A percentile compares a stretch with the other conserved stretches of the same genome.
Evolutionary conservation across 257 asterid species (phyloP).

Genomic region (Solanum pinnatisectum): DNA sequence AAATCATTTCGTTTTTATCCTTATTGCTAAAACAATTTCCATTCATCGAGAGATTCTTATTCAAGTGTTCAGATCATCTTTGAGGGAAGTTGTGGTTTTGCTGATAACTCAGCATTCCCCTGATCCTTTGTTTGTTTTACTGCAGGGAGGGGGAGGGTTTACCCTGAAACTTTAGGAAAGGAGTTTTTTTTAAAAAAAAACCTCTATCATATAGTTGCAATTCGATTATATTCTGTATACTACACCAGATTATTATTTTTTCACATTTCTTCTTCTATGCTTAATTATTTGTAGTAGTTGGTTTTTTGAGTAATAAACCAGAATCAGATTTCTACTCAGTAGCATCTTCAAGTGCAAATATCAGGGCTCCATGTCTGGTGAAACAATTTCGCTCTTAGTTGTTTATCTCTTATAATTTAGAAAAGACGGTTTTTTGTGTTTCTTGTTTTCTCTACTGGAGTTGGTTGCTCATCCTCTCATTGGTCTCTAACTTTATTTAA

Average conservation of each 20-base stretch:
- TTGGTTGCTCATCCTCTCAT: background rate
- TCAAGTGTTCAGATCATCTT: background rate
- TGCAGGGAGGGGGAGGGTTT: background rate
- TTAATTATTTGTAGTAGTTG: background rate
- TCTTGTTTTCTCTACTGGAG: background rate
- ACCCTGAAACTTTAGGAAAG: background rate
- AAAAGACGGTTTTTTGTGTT: background rate
- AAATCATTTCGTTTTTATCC: background rate
- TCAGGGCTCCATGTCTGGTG: background rate
- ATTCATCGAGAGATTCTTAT: background rate
- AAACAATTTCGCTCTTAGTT: background rate
- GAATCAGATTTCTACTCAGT: background rate
- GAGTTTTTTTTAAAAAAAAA: background rate
- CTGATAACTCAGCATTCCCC: background rate
- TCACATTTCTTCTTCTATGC: background rate
- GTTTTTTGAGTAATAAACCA: background rate
- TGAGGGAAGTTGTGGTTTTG: background rate
- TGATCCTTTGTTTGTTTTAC: background rate
- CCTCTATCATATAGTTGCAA: background rate
- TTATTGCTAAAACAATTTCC: background rate
- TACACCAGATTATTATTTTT: background rate
- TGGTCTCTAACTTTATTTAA: background rate
- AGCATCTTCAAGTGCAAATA: background rate
- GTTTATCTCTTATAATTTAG: background rate
- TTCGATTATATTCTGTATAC: background rate